These are phyloP conservation scores for Hebeloma cylindrosporum DNA, from an alignment of 768 basidiomycete genomes.

Conservation along the genomic window DNA sequence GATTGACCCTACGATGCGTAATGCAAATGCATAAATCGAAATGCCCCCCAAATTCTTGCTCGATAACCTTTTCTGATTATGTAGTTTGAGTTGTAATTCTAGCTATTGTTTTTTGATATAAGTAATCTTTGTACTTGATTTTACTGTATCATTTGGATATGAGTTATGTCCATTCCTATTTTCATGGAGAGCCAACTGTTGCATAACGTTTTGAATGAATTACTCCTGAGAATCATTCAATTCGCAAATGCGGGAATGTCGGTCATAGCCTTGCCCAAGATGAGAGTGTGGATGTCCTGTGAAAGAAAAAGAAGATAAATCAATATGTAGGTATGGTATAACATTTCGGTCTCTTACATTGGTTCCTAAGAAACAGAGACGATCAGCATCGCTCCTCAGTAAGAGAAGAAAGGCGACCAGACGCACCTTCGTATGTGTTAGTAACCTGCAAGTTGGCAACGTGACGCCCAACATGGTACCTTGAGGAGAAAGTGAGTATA, in stretches of 20 bases:
- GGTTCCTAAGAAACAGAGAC: constrained; percentile 44
- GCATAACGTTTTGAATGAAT: constrained; percentile 4
- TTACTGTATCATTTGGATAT: too few species aligned
- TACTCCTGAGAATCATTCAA: too few species aligned
- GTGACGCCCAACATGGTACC: constrained; percentile 93
- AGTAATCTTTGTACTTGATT: too few species aligned
- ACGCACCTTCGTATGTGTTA: constrained; percentile 88
- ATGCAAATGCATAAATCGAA: constrained; percentile 56
- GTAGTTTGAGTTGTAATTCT: too few species aligned
- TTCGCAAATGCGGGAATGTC: constrained; percentile 83
- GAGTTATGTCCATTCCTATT: too few species aligned
- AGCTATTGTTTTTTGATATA: too few species aligned
- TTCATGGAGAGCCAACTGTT: too few species aligned
- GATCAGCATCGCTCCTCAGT: not conserved
- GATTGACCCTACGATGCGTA: constrained; percentile 69
- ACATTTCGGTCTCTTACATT: constrained; percentile 41
- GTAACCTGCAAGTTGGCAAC: constrained; percentile 95
- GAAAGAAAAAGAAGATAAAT: constrained; percentile 15
- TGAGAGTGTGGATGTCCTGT: constrained; percentile 87
- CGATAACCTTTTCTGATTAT: not conserved
- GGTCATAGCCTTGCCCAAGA: constrained; percentile 92
- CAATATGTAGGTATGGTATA: not conserved
- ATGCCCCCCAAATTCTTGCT: not conserved
- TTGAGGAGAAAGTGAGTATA: constrained; percentile 29
- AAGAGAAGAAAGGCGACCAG: constrained; percentile 5